Evolutionary conservation across 2,329 filamentous ascomycete genomes (phyloP).

Genomic region (Fusarium sp.): DNA sequence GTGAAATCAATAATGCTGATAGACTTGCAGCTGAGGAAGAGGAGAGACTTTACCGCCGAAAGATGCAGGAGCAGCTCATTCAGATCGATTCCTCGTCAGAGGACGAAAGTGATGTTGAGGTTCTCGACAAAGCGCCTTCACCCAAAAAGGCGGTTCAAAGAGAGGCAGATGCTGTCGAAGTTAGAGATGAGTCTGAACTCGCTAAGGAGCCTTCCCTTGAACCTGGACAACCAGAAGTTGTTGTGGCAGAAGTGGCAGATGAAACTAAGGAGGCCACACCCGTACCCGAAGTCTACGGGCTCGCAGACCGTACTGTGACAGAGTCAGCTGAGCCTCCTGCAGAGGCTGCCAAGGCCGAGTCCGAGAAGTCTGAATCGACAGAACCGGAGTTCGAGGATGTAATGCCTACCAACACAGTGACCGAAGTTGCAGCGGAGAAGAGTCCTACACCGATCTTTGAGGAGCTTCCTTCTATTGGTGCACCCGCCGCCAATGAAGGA

Average conservation of each 20-base stretch:
- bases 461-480: slow-evolving; percentile 15
- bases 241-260: not conserved
- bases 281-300: slow-evolving; percentile 1
- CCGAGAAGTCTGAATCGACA: slow-evolving; percentile 49
- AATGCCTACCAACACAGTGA: slow-evolving; percentile 37
- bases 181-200: slow-evolving; percentile 4
- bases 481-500: not conserved
- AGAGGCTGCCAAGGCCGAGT: slow-evolving; percentile 34
- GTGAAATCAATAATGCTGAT: slow-evolving; percentile 73
- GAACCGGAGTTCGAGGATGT: slow-evolving; percentile 54
- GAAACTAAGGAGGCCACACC: not conserved
- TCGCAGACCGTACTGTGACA: slow-evolving; percentile 3
- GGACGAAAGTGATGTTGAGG: slow-evolving; percentile 66
- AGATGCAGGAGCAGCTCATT: slow-evolving; percentile 63
- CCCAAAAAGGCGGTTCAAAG: slow-evolving; percentile 39
- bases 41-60: slow-evolving; percentile 57
- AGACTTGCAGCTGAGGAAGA: slow-evolving; percentile 67
- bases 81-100: slow-evolving; percentile 72
- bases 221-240: not conserved
- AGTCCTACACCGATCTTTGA: slow-evolving; percentile 32
- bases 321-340: not conserved
- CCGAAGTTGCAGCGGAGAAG: slow-evolving; percentile 11
- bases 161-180: slow-evolving; percentile 2
- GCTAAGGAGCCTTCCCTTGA: not conserved
- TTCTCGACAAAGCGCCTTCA: slow-evolving; percentile 61